Evolutionary conservation across 352 stramenopile genomes (phyloP).

Genomic region (Globisporangium barbulae): DNA sequence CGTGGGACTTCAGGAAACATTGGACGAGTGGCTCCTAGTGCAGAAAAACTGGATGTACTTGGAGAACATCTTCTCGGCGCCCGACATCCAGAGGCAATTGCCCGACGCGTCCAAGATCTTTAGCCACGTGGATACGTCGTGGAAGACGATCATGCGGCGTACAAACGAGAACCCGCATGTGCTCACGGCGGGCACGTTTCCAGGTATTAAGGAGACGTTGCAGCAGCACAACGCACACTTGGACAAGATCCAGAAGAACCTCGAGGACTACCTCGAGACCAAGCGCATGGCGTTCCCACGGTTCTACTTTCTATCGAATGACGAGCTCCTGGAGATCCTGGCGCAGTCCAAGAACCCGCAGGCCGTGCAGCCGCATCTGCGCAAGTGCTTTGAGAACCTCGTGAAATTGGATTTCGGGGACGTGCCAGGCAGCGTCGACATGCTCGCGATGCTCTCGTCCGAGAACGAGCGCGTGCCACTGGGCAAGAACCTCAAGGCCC

Average conservation of each 20-base stretch:
- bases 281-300: conserved; percentile 91
- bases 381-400: conserved; percentile 94
- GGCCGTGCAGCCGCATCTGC: conserved; percentile 91
- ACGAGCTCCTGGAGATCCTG: conserved; percentile 94
- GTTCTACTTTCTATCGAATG: conserved; percentile 96
- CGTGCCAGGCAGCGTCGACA: conserved; percentile 83
- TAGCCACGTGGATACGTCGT: conserved; percentile 86
- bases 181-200: conserved; percentile 74
- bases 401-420: conserved; percentile 82
- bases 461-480: conserved; percentile 88
- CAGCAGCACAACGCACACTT: conserved; percentile 83
- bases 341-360: conserved; percentile 94
- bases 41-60: conserved; percentile 91
- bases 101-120: conserved; percentile 91
- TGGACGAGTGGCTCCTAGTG: conserved; percentile 87
- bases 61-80: conserved; percentile 86
- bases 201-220: conserved; percentile 80
- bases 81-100: conserved; percentile 90
- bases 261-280: conserved; percentile 92
- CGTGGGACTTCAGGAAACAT: conserved; percentile 77
- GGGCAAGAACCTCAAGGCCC: conserved; percentile 92
- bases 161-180: conserved; percentile 87
- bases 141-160: conserved; percentile 90
- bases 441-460: conserved; percentile 91
- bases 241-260: conserved; percentile 90